Conservation (phyloP, 176 grass and related monocot species). For the Bonia amplexicaulis region DNA sequence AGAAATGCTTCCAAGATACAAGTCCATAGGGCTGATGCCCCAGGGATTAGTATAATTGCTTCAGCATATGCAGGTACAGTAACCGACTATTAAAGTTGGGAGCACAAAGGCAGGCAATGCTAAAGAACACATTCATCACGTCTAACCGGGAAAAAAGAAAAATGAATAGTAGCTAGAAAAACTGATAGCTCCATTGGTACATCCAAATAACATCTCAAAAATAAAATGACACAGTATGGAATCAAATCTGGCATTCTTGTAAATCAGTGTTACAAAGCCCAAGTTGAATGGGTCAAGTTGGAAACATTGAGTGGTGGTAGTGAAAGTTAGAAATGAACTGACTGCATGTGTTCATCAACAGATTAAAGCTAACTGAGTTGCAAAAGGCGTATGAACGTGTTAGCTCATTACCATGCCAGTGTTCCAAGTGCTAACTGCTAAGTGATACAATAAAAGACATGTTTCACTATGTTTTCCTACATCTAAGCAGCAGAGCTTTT, state of each 20-base stretch:
- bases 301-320: neutral
- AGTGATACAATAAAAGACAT: neutral
- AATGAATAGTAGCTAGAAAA: neutral
- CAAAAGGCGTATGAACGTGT: neutral
- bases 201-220: neutral
- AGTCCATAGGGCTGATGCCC: neutral
- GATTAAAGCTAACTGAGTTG: slow-evolving; percentile 1
- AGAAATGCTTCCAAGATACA: neutral
- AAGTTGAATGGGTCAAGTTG: neutral
- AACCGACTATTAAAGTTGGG: neutral
- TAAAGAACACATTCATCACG: neutral
- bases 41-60: neutral
- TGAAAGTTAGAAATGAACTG: neutral
- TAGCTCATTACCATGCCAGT: neutral
- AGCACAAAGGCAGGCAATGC: neutral
- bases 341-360: neutral
- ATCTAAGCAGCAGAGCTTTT: neutral
- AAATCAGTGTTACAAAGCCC: neutral
- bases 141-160: neutral
- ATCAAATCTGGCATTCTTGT: neutral
- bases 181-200: neutral
- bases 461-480: neutral
- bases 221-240: neutral
- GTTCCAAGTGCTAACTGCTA: neutral
- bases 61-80: neutral